Evolutionary conservation across 805 yeast species (phyloP), one percentile per base, ranked within the genome.

Genomic region (Pichia heedii): DNA sequence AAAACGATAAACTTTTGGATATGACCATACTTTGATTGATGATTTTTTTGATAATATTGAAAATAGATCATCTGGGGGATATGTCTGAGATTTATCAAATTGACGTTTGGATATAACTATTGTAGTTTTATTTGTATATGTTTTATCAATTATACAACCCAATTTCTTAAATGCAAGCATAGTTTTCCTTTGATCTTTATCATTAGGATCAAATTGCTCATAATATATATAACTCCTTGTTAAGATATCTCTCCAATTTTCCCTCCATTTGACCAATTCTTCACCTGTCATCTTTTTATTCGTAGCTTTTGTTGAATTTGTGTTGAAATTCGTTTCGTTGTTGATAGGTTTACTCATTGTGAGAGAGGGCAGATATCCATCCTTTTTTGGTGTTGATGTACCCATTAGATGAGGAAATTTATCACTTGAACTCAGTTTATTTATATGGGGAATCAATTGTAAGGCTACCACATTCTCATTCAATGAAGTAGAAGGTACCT

Each of bases 11-110:
- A 89, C 87, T 61, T 89, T 90, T 44, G 86, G 95, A 54, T 76
- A 80, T 33, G 81, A 77, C 96, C 97, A 90, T 21, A 89, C 83
- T 60, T 89, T 86, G 60, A 83, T 74, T 47, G 76, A 77, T 47
- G 76, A 77, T 41, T 70, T 71, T 39, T 67, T 69, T 27, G 65
- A 60, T 5, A 89, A 94, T 49, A 77, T 73, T 42, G 74, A 68
- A 51, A 87, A 73, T 9, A 86, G 77, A 58, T 89, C 95, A 46
- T 74, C 61, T 53, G 62, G 48, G 57, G 63, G 69, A 56, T 79
- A 75, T 12, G 58, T 68, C 34, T 53, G 56, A 48, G 50, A 54
- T 45, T 70, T 49, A 53, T 69, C 60, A 58, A 67, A 65, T 39
- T 70, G 57, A 47, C 95, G 70, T 50, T 79, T 71, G 13, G 93